phyloP scores from a whole-genome alignment of 2,329 filamentous ascomycete genomes.

The Alternaria incomplexa region DNA sequence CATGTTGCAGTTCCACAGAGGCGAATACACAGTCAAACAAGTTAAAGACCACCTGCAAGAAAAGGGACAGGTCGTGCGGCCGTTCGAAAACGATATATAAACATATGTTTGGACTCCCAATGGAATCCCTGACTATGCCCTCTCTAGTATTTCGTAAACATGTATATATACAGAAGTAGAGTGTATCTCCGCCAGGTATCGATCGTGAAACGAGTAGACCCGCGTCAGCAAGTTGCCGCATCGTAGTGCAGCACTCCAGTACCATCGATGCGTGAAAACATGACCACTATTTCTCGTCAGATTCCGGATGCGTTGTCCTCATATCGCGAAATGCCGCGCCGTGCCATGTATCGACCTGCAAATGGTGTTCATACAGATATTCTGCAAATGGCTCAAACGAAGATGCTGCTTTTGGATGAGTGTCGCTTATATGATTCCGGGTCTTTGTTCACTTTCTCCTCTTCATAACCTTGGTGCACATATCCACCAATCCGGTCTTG shows the following conservation, averaged over 20 bases:
- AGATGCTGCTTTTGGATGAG: neutral
- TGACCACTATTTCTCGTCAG: too few relatives aligned
- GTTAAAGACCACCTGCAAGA: constrained; percentile 83
- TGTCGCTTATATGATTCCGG: neutral
- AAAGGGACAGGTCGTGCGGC: constrained; percentile 77
- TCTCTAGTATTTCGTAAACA: neutral
- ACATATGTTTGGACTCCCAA: too few relatives aligned
- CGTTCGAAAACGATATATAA: constrained; percentile 64
- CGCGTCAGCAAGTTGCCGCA: neutral
- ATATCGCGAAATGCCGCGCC: too few relatives aligned
- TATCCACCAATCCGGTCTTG: constrained; percentile 87
- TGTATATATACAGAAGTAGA: constrained; percentile 2
- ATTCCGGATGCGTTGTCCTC: too few relatives aligned
- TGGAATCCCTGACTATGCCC: neutral
- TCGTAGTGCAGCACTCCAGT: too few relatives aligned
- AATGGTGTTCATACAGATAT: neutral
- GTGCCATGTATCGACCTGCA: neutral
- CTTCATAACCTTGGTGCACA: constrained; percentile 91
- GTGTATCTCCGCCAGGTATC: neutral
- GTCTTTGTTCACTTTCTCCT: constrained; percentile 72
- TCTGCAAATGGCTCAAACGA: neutral
- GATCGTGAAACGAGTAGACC: neutral
- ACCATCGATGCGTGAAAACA: too few relatives aligned
- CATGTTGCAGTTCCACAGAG: constrained; percentile 78
- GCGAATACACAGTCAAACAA: constrained; percentile 91